Base-by-base conservation (phyloP, 495 filamentous ascomycete species). In the Penicillium diatomitis region DNA sequence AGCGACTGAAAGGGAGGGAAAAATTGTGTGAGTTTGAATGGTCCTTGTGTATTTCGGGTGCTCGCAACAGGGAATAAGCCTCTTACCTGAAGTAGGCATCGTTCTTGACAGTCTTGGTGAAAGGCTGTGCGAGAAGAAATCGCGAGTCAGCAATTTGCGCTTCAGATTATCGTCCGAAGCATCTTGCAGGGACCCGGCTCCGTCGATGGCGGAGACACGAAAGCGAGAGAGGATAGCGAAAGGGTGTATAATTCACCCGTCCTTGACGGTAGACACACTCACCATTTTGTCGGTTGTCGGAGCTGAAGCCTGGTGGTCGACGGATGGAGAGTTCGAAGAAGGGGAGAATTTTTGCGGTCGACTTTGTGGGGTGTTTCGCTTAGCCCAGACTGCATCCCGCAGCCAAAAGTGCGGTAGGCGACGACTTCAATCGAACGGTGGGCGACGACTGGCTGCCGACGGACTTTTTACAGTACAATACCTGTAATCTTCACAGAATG, bases 61-160 rank as follows among this genome's bases (percentile, higher is more conserved):
- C 20, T 20, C 20, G 2, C 20, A 20, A 20, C 20, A 2, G 20
- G 20, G 20, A 20, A 20, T 20, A 20, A 20, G 20, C 20, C 20
- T 20, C 84, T 84, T 62, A 95, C 88, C 86, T 91, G 83, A 85
- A 96, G 86, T 97, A 97, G 62, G 91, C 85, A 74, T 84, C 85
- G 78, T 83, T 91, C 86, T 98, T 98, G 73, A 92, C 81, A 61
- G 78, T 71, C 84, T 98, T 98, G 79, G 86, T 83, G 88, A 90
- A 95, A 73, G 82, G 68, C 92, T 98, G 70, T 62, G 68, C 47
- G 68, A 68, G 54, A 61, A 66, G 66, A 66, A 30, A 65, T 65
- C 77, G 71, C 81, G 86, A 95, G 87, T 95, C 90, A 95, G 89
- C 88, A 95, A 94, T 94, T 94, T 79, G 76, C 89, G 87, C 88